Evolutionary conservation across 2,329 filamentous ascomycete species (phyloP).

Genomic region (Cercospora sesami): DNA sequence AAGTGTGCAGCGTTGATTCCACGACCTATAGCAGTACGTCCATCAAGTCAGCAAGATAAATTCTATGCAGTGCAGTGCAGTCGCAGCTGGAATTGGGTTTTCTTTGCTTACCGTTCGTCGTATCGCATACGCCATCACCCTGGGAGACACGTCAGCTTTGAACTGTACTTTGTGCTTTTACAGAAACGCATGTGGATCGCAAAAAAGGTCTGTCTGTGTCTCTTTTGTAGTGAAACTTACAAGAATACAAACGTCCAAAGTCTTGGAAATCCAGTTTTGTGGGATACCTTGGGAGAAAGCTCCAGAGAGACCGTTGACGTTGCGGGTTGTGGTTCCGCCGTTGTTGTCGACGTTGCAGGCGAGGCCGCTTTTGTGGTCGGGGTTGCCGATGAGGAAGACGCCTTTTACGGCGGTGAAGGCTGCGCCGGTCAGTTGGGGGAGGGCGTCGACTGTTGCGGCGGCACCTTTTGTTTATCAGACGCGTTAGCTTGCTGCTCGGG

Average conservation of each 20-base stretch:
- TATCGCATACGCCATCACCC: conserved; percentile 43
- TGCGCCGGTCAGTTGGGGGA: conserved; percentile 38
- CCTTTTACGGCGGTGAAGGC: conserved; percentile 41
- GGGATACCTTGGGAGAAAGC: conserved; percentile 32
- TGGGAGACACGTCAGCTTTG: conserved; percentile 14
- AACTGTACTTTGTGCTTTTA: neutral
- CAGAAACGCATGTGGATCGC: too few relatives aligned
- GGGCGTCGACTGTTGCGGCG: conserved; percentile 40
- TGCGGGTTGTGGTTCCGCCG: conserved; percentile 38
- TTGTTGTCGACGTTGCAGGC: conserved; percentile 38
- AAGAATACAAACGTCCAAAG: conserved; percentile 39
- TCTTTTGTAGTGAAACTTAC: too few relatives aligned
- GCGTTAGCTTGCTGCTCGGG: neutral
- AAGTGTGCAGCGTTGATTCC: conserved; percentile 40
- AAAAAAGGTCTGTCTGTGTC: too few relatives aligned
- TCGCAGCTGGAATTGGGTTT: too few relatives aligned
- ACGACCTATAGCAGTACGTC: conserved; percentile 16
- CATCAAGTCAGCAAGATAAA: neutral
- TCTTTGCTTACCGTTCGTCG: conserved; percentile 25
- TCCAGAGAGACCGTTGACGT: conserved; percentile 35
- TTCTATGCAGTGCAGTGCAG: too few relatives aligned
- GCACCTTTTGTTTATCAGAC: conserved; percentile 21
- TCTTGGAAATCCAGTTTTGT: conserved; percentile 40
- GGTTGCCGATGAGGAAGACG: conserved; percentile 42
- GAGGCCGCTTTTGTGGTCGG: conserved; percentile 38